These are phyloP conservation scores for Kodamaea restingae DNA, from an alignment of 805 yeast genomes.

Conservation along the genomic window DNA sequence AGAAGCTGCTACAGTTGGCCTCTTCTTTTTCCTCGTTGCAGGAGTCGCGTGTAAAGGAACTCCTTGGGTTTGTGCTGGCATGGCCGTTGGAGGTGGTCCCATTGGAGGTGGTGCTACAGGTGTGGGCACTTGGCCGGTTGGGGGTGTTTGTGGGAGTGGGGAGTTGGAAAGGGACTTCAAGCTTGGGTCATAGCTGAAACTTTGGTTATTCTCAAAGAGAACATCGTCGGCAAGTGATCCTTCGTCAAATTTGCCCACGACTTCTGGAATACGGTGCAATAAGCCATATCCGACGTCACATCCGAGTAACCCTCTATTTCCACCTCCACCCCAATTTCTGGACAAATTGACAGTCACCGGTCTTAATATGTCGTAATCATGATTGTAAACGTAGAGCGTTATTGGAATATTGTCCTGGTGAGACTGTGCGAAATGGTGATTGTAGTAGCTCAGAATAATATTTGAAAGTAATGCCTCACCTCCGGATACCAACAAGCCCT, in stretches of 20 bases:
- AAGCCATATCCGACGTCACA: constrained; percentile 95
- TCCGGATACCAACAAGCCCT: constrained; percentile 76
- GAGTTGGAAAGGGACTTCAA: constrained; percentile 5
- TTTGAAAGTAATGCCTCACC: constrained; percentile 78
- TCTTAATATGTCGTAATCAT: constrained; percentile 78
- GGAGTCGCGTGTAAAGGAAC: constrained; percentile 18
- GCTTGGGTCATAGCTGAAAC: constrained; percentile 15
- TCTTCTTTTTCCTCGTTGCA: constrained; percentile 26
- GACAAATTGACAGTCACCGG: constrained; percentile 72
- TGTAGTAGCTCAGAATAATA: constrained; percentile 55
- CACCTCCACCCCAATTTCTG: constrained; percentile 62
- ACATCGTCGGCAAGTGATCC: constrained; percentile 30
- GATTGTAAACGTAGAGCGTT: constrained; percentile 68
- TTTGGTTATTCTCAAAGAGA: constrained; percentile 26
- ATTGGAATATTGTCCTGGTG: constrained; percentile 37
- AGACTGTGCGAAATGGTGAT: constrained; percentile 38
- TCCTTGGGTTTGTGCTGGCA: constrained; percentile 9
- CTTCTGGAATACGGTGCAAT: constrained; percentile 79
- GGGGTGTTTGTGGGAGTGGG: constrained; percentile 5
- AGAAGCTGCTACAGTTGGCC: constrained; percentile 17
- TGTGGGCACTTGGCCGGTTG: constrained; percentile 5
- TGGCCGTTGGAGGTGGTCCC: constrained; percentile 9
- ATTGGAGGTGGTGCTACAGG: constrained; percentile 11
- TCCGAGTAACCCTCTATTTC: constrained; percentile 76
- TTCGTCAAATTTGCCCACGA: constrained; percentile 46